These are phyloP conservation scores for Aspergillus indologenus DNA, from an alignment of 495 filamentous ascomycete genomes.

Conservation along the genomic window DNA sequence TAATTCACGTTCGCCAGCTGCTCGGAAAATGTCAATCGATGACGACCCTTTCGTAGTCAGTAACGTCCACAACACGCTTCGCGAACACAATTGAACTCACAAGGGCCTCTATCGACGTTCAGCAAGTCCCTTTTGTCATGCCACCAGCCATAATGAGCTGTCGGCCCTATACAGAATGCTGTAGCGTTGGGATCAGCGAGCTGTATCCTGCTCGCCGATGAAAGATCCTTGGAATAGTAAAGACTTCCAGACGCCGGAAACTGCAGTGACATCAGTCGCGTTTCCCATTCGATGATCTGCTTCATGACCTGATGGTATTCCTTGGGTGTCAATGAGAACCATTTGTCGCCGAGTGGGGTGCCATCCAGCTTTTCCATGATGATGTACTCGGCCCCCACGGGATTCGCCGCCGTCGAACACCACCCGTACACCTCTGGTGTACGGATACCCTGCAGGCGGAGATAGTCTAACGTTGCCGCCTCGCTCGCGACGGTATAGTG, in stretches of 20 bases:
- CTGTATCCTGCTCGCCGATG: slow-evolving; percentile 6
- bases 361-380: slow-evolving; percentile 27
- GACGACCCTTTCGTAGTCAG: slow-evolving; percentile 6
- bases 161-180: slow-evolving; percentile 33
- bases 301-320: slow-evolving; percentile 26
- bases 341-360: slow-evolving; percentile 21
- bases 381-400: slow-evolving; percentile 28
- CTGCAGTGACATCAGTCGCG: slow-evolving; percentile 21
- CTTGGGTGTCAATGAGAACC: slow-evolving; percentile 25
- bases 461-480: slow-evolving; percentile 36
- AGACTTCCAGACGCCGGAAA: slow-evolving; percentile 34
- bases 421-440: slow-evolving; percentile 23
- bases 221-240: slow-evolving; percentile 23
- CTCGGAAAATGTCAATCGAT: slow-evolving; percentile 19
- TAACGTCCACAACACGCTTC: neutral
- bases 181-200: slow-evolving; percentile 3
- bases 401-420: slow-evolving; percentile 19
- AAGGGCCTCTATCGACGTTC: slow-evolving; percentile 28
- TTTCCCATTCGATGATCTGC: slow-evolving; percentile 29
- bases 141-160: slow-evolving; percentile 29
- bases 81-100: slow-evolving; percentile 18
- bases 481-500: slow-evolving; percentile 33
- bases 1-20: slow-evolving; percentile 21
- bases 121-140: slow-evolving; percentile 17
- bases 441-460: slow-evolving; percentile 24